phyloP scores from a whole-genome alignment of 768 basidiomycete species.

The Tylopilus plumbeoviolaceoides region DNA sequence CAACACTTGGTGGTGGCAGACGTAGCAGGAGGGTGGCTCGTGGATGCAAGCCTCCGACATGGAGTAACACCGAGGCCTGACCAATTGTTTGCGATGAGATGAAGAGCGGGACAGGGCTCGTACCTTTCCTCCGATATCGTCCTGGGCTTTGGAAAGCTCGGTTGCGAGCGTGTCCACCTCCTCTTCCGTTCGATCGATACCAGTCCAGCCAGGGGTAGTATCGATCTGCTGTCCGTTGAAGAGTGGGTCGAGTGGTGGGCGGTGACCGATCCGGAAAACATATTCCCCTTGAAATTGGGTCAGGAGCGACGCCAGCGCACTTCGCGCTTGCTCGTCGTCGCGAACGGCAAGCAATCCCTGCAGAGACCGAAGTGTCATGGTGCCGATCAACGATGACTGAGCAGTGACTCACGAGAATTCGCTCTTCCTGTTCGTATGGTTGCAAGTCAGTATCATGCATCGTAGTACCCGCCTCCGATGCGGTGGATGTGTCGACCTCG shows the following conservation, averaged over 20 bases:
- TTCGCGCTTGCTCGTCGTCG: conserved; percentile 55
- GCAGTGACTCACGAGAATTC: conserved; percentile 13
- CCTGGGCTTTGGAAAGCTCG: conserved; percentile 47
- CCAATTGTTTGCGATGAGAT: background rate
- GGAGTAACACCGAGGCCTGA: conserved; percentile 57
- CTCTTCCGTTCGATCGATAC: conserved; percentile 44
- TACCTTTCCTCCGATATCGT: conserved; percentile 82
- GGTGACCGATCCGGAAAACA: conserved; percentile 67
- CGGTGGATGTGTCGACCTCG: conserved; percentile 36
- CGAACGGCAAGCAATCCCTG: conserved; percentile 42
- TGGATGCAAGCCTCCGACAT: conserved; percentile 43
- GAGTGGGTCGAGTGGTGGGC: conserved; percentile 53
- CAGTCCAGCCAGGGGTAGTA: conserved; percentile 51
- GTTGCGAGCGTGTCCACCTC: conserved; percentile 48
- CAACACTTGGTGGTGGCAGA: conserved; percentile 70
- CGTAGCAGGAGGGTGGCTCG: conserved; percentile 62
- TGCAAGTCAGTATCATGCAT: background rate
- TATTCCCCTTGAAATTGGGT: conserved; percentile 72
- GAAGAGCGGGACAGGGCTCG: background rate
- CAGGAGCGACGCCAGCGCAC: conserved; percentile 55
- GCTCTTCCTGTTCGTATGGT: conserved; percentile 16
- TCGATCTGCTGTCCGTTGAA: conserved; percentile 48
- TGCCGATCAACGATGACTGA: background rate
- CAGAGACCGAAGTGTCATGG: background rate
- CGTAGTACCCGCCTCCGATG: background rate